Evolutionary conservation across 169 alveolate genomes (phyloP).

Genomic region (Plasmodium knowlesi): DNA sequence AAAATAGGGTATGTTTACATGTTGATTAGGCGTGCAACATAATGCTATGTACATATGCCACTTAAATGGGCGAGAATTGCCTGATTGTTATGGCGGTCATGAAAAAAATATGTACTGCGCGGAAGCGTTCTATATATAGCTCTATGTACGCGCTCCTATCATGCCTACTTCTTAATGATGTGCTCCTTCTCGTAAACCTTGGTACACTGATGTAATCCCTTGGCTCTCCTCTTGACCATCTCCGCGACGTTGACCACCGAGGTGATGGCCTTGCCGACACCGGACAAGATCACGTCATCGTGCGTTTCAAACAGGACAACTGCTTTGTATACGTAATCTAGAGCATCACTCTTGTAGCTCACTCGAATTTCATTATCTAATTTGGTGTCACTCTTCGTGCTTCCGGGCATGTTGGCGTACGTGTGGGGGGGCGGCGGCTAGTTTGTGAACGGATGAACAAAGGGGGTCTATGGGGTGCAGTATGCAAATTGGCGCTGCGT

Average conservation of each 20-base stretch:
- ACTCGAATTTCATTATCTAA: constrained; percentile 62
- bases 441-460: neutral
- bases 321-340: constrained; percentile 72
- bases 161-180: constrained; percentile 42
- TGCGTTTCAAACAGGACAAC: constrained; percentile 55
- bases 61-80: neutral
- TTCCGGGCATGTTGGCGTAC: constrained; percentile 61
- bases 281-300: constrained; percentile 64
- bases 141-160: neutral
- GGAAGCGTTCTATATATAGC: neutral
- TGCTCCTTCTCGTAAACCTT: constrained; percentile 63
- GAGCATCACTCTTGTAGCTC: constrained; percentile 66
- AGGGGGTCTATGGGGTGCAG: neutral
- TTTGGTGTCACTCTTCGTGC: constrained; percentile 63
- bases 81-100: neutral
- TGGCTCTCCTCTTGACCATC: constrained; percentile 69
- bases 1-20: neutral
- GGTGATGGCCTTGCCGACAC: constrained; percentile 74
- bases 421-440: neutral
- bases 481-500: neutral
- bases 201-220: constrained; percentile 63
- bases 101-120: neutral
- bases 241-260: constrained; percentile 74
- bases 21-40: neutral
- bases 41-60: neutral